phyloP scores from a whole-genome alignment of 2,329 filamentous ascomycete genomes.

The Colletotrichum limetticola region DNA sequence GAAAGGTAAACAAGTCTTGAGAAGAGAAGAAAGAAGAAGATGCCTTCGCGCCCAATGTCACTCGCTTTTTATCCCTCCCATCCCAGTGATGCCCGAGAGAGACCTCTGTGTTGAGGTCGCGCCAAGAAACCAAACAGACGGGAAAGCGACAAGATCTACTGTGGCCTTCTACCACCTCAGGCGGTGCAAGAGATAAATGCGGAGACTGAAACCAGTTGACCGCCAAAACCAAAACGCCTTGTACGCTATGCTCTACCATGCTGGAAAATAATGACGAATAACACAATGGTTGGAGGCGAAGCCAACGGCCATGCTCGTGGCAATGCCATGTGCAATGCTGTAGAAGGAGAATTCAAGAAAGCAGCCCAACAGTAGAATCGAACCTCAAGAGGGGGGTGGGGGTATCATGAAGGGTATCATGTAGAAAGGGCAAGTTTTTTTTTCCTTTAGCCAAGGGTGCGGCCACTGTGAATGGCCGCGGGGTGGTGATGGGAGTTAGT shows the following conservation, averaged over 20 bases:
- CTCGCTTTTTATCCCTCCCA: conserved; percentile 31
- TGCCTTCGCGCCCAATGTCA: conserved; percentile 25
- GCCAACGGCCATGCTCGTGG: conserved; percentile 29
- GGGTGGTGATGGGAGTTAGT: conserved; percentile 46
- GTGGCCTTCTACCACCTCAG: conserved; percentile 30
- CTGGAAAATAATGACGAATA: conserved; percentile 38
- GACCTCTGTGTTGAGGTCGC: conserved; percentile 18
- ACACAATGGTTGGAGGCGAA: conserved; percentile 29
- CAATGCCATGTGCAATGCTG: conserved; percentile 31
- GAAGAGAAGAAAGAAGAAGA: conserved; percentile 1
- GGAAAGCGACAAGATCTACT: conserved; percentile 33
- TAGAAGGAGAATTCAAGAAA: conserved; percentile 23
- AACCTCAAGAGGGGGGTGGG: conserved; percentile 32
- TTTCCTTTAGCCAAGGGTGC: conserved; percentile 57
- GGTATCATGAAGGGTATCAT: conserved; percentile 41
- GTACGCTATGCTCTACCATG: conserved; percentile 53
- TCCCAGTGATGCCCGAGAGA: conserved; percentile 27
- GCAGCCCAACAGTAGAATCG: conserved; percentile 32
- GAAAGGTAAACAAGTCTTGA: conserved; percentile 15
- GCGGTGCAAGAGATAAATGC: conserved; percentile 30
- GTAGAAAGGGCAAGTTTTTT: conserved; percentile 26
- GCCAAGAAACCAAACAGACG: conserved; percentile 29
- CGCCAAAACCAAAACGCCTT: conserved; percentile 46
- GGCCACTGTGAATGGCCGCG: conserved; percentile 63
- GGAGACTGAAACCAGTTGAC: conserved; percentile 37